Evolutionary conservation across 805 yeast species (phyloP), one percentile per base, ranked within the genome.

Genomic region (Debaryomyces prosopidis): DNA sequence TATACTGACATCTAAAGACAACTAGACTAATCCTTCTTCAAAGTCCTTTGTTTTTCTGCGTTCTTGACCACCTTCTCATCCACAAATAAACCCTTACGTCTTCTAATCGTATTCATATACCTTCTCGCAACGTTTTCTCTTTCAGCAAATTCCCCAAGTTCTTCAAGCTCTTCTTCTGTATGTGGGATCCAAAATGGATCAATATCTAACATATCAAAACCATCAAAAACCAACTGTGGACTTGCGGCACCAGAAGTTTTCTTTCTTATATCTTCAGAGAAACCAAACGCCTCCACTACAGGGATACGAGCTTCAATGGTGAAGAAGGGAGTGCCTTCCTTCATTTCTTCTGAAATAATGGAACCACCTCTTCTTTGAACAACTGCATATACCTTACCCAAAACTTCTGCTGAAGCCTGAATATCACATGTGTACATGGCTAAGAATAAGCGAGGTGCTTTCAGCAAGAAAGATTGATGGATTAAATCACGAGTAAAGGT

Each of bases 141-240:
- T 55, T 94, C 99, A 1, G 97, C 96, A 53, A 80, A 79, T 51
- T 89, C 96, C 20, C 99, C 99, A 37, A 89, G 71, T 47, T 89
- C 95, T 62, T 94, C 98, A 38, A 94, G 67, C 63, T 94, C 99
- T 63, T 90, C 97, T 56, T 89, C 97, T 0, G 99, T 94, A 2
- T 94, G 88, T 11, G 99, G 99, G 12, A 94, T 96, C 99, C 99
- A 94, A 75, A 87, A 94, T 37, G 99, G 99, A 72, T 94, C 98
- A 53, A 86, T 80, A 52, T 90, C 96, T 42, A 92, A 80, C 51
- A 84, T 71, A 57, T 90, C 94, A 62, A 80, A 94, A 0, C 98
- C 98, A 23, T 87, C 79, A 58, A 92, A 94, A 8, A 91, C 88
- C 43, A 94, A 74, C 65, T 94, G 99, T 0, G 99, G 99, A 57